These are phyloP conservation scores for Westerdykella ornata DNA, from an alignment of 2,329 filamentous ascomycete species.

Conservation along the genomic window DNA sequence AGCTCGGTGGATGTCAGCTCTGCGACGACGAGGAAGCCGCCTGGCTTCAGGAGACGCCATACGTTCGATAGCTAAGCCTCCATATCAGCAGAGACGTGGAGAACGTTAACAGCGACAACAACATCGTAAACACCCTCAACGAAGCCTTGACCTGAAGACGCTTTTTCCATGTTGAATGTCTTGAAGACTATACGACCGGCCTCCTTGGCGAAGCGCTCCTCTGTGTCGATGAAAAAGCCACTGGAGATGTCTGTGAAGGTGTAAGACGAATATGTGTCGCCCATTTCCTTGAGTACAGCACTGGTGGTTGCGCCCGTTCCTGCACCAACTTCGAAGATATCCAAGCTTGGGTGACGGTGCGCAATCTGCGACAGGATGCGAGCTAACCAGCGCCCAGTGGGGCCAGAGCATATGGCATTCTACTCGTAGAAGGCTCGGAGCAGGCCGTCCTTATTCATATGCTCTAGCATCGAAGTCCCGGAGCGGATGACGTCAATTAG, in stretches of 20 bases:
- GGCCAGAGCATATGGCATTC: neutral
- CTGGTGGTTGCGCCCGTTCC: constrained; percentile 9
- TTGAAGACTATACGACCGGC: constrained; percentile 2
- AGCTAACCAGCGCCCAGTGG: no score
- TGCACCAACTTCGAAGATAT: constrained; percentile 10
- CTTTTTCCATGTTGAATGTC: constrained; percentile 3
- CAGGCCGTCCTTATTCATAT: constrained; percentile 6
- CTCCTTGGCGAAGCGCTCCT: constrained; percentile 2
- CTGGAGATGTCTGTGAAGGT: constrained; percentile 8
- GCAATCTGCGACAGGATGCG: neutral
- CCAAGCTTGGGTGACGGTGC: constrained; percentile 7
- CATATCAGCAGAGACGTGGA: constrained; percentile 7
- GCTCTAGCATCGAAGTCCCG: constrained; percentile 6
- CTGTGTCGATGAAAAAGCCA: constrained; percentile 4
- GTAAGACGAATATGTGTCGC: constrained; percentile 3
- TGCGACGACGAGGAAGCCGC: constrained; percentile 39
- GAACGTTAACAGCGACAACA: constrained; percentile 7
- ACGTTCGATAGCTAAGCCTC: constrained; percentile 4
- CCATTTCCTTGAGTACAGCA: neutral
- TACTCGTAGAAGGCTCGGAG: constrained; percentile 12
- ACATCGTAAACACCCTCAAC: constrained; percentile 7
- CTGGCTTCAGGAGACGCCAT: constrained; percentile 22
- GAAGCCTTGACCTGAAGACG: constrained; percentile 2
- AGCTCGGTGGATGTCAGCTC: constrained; percentile 22
- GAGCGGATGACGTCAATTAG: constrained; percentile 3